A percentile compares a stretch with the other conserved stretches of the same genome.
Evolutionary conservation across 202 grass and related monocot genomes (phyloP).

Genomic region (Elaeis oleifera): DNA sequence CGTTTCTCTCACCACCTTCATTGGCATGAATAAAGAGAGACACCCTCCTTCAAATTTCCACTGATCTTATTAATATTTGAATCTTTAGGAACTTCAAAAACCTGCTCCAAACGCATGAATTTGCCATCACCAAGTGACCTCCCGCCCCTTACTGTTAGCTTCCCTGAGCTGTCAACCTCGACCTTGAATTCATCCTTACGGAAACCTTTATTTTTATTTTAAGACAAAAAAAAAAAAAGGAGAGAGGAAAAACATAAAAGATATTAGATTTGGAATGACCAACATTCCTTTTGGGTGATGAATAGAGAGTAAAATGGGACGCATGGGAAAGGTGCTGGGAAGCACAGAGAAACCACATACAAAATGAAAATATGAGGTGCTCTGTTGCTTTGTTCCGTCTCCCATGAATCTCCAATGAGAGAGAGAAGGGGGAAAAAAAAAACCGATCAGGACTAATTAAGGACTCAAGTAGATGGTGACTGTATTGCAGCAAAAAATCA

Average conservation of each 20-base stretch:
- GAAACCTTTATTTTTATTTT: conserved; percentile 35
- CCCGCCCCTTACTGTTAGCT: conserved; percentile 34
- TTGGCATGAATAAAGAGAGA: conserved; percentile 52
- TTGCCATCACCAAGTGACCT: neutral
- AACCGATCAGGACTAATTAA: no score
- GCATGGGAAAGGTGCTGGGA: no score
- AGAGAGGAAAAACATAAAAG: no score
- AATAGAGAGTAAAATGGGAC: no score
- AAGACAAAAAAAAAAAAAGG: neutral
- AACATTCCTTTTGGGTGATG: neutral
- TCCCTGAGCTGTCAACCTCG: conserved; percentile 32
- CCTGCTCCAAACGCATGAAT: conserved; percentile 21
- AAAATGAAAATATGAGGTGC: no score
- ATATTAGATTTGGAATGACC: no score
- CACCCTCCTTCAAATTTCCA: conserved; percentile 28
- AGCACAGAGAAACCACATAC: no score
- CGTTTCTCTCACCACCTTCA: neutral
- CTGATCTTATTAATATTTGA: conserved; percentile 38
- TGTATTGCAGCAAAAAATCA: no score
- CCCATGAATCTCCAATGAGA: no score
- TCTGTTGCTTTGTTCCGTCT: no score
- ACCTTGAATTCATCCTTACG: conserved; percentile 48
- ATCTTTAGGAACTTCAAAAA: conserved; percentile 38
- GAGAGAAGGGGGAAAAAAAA: no score
- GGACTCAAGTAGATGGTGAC: no score